Conservation (phyloP, 305 asterid genomes). For the Solanum hybrid region DNA sequence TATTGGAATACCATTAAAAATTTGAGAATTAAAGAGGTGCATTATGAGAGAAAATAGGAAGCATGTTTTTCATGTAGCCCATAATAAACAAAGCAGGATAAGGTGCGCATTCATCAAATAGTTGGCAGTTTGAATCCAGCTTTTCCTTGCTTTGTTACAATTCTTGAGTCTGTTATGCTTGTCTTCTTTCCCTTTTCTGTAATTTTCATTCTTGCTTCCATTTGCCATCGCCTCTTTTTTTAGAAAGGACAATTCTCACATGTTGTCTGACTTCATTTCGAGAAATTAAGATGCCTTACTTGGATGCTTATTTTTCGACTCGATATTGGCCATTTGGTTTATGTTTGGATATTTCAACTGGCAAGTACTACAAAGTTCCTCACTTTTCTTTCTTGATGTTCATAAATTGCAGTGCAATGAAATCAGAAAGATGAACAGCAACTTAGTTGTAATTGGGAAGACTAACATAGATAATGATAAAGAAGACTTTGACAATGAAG, state of each 20-base stretch:
- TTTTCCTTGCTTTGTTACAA: background rate
- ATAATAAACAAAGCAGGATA: background rate
- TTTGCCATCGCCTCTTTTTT: background rate
- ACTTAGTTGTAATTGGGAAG: slow-evolving; percentile 56
- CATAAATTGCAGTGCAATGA: slow-evolving; percentile 45
- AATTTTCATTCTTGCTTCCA: background rate
- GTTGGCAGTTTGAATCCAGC: background rate
- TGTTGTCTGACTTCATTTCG: background rate
- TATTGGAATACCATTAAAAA: background rate
- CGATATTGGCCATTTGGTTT: background rate
- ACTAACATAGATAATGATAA: slow-evolving; percentile 61
- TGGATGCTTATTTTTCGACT: background rate
- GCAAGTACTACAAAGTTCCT: background rate
- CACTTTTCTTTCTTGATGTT: background rate
- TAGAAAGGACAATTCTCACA: background rate
- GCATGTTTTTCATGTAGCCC: background rate
- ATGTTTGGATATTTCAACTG: background rate
- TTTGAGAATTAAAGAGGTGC: background rate
- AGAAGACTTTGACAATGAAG: slow-evolving; percentile 82
- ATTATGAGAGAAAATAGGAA: background rate
- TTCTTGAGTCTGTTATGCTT: background rate
- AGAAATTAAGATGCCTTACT: background rate
- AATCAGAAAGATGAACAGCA: slow-evolving; percentile 62
- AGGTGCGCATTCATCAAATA: background rate
- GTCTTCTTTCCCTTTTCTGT: background rate